Base-by-base conservation (phyloP, 225 moss, liverwort and hornwort genomes). In the Rhytidiadelphus loreus region DNA sequence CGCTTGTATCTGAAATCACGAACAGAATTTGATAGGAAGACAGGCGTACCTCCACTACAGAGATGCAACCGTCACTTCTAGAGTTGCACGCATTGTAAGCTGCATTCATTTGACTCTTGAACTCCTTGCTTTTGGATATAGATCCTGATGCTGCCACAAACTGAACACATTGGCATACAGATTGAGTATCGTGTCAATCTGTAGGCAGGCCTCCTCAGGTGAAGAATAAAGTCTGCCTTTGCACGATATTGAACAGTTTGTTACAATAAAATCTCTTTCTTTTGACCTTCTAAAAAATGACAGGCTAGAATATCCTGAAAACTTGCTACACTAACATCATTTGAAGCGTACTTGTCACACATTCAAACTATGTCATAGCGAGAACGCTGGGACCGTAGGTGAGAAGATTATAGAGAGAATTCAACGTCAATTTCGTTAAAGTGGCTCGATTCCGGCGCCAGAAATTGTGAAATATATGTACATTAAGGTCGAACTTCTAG, bases 141-240 rank as follows among this genome's bases (percentile, higher is more conserved):
- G 94, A 98, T 59, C 95, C 96, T 60, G 95, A 91, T 65, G 93
- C 93, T 80, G 91, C 93, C 72, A 96, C 96, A 93, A 98, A 96
- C 98, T 98, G 90, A 81, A 89, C 63, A 88, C 37, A 52, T 58
- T 25, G 88, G 71, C 11, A 79, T 32, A 82, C 60, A 82, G 29
- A 60, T 43, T 80, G 32, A 86, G 33, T 44, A 87, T 29, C 24
- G 53, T n/a, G 43, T 70, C 60, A 89, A 53, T 66, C 26, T 55
- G 66, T 37, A 83, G 53, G 68, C 66, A 29, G 28, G 65, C 53
- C 37, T 63, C 48, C 48, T 82, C 48, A 35, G 48, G 48, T 50
- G 82, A 35, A 48, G 63, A 37, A 35, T 12, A 5, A 64, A 82
- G 35, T 16, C 48, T 82, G 82, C 64, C 44, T 35, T 82, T 8